Percentiles rank a stretch among this genome's conserved stretches.
Evolutionary conservation across 345 rosid species (phyloP).

Genomic region (Sonneratia caseolaris): DNA sequence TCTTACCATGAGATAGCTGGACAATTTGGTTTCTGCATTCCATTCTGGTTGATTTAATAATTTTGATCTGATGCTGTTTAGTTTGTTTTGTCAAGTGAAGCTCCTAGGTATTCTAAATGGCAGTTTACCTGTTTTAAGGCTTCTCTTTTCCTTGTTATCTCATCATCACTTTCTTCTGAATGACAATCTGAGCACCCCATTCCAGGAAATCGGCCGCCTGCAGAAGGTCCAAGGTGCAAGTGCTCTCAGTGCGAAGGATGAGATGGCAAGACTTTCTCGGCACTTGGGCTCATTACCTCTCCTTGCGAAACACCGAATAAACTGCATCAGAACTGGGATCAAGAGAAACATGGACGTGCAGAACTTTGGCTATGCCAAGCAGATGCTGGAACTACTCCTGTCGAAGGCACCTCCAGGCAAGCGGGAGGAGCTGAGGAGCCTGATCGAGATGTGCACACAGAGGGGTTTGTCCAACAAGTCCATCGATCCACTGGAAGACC

Average conservation of each 20-base stretch:
- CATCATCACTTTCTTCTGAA: background rate
- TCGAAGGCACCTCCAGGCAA: conserved; percentile 85
- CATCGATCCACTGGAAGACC: conserved; percentile 90
- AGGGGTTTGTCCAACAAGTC: conserved; percentile 87
- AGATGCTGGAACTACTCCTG: conserved; percentile 93
- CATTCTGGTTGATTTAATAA: background rate
- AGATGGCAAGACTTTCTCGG: conserved; percentile 93
- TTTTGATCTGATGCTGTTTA: background rate
- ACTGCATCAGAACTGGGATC: conserved; percentile 90
- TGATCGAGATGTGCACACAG: conserved; percentile 80
- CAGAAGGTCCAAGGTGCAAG: conserved; percentile 88
- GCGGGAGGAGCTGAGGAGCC: conserved; percentile 83
- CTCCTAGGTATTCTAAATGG: background rate
- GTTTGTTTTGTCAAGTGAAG: background rate
- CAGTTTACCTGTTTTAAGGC: background rate
- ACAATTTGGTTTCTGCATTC: too few species aligned
- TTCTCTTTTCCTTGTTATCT: background rate
- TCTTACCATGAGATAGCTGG: too few species aligned
- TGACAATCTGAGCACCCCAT: too few species aligned
- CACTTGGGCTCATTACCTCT: conserved; percentile 86
- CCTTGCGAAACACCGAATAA: conserved; percentile 87
- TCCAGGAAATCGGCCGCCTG: conserved; percentile 80
- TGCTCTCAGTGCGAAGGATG: conserved; percentile 89
- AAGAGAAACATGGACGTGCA: conserved; percentile 97
- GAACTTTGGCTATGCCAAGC: conserved; percentile 78